Base-by-base conservation (phyloP, 345 rosid species). In the Salix udensis region DNA sequence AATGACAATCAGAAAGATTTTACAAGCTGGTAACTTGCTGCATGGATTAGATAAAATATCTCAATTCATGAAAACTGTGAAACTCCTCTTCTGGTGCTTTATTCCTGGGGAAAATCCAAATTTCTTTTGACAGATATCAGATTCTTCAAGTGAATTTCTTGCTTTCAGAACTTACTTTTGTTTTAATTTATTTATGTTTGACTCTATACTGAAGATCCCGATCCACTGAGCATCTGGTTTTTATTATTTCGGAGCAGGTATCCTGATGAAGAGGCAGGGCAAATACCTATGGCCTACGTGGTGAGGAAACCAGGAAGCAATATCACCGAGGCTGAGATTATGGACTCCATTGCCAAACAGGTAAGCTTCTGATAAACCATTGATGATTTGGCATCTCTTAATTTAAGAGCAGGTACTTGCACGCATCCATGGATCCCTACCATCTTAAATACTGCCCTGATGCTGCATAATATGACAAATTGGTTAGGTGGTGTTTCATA, bases 231-330 rank as follows among this genome's bases (percentile, higher is more conserved):
- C 37, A 24, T 23, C 10, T 37, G n/a, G 16, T 24, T 67, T 23
- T 42, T 65, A 19, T 50, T 34, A 10, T 76, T 48, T 68, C 68
- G 66, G 69, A 71, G 70, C 87, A 96, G 98, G 80, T 93, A 88
- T 60, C 97, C 99, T 16, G 99, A 96, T 78, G 96, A 91, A 89
- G 98, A 89, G 77, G 94, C 97, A 66, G 98, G 98, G 11, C 84
- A 96, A 84, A 91, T 96, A 72, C 99, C 99, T 28, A 96, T 96
- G 97, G 98, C 96, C n/a, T 93, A 79, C 80, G 84, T 96, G 72
- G 99, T 96, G 85, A 93, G 96, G 74, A 93, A 87, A 81, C 88
- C 91, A 37, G 96, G 92, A 75, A 85, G 86, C 77, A 83, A 75
- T 53, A 72, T 92, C 75, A 86, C 83, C 6, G 94, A 79, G n/a